Base-by-base conservation (phyloP, 371 early-diverging fungal species). In the Paramicrosporidium saccamoebae region DNA sequence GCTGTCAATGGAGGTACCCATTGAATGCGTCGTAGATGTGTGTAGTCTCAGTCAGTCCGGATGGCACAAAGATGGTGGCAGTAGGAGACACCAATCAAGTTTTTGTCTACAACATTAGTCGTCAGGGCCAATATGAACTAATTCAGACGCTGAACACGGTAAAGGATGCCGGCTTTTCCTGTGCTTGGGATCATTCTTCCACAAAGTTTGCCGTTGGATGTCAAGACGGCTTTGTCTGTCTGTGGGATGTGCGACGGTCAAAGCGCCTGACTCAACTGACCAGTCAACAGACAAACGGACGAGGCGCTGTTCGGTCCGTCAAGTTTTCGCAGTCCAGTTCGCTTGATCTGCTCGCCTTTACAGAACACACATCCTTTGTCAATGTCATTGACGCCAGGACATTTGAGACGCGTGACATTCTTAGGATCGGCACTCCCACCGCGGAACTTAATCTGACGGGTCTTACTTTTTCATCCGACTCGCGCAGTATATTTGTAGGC, bases 11-110 rank as follows among this genome's bases (percentile, higher is more conserved):
- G 56, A 24, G 48, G 50, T 47, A 49, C 17, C 32, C 5, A 17
- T 10, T 10, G n/a, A 16, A 7, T 24, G 11, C 19, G 12, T 20
- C 19, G 25, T 5, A 5, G 14, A 5, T 13, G 8, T 24, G 5
- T 32, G 29, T 35, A 41, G 58, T 59, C 7, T 32, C 57, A 5
- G 55, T 68, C 7, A 65, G 63, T 24, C 60, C 61, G 0, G 66
- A 72, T 33, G 59, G 60, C 9, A 44, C 42, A 14, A 55, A 52
- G 26, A 32, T 75, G 43, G 48, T 55, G 4, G 62, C 62, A 4
- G 69, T 68, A 4, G 71, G 73, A 7, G 75, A 75, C 30, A 40
- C 57, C 3, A 52, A 59, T 31, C 49, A 60, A 26, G 67, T 69
- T 10, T 59, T 48, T 32, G 21, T 72, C 22, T 74, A 50, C 36